phyloP scores from a whole-genome alignment of 345 rosid species.

The Eucalyptus pumila region DNA sequence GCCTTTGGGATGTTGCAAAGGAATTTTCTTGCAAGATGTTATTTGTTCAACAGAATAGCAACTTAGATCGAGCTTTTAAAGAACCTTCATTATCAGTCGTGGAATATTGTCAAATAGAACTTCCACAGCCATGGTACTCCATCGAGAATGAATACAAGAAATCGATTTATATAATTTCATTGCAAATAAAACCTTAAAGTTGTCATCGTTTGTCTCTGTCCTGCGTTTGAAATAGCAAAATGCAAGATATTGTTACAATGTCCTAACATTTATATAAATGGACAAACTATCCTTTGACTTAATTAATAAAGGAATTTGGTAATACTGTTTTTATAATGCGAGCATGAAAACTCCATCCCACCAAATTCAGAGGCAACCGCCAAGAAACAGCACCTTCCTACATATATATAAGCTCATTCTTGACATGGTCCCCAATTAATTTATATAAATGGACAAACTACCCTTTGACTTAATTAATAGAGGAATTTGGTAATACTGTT shows the following conservation, averaged over 20 bases:
- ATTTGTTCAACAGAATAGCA: neutral
- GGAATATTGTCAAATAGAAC: neutral
- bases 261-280: neutral
- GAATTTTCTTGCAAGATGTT: neutral
- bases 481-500: neutral
- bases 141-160: neutral
- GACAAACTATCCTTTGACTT: neutral
- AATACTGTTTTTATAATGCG: no score
- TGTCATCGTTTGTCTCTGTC: neutral
- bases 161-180: neutral
- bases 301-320: neutral
- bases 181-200: neutral
- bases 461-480: no score
- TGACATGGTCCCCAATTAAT: neutral
- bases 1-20: neutral
- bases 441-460: no score
- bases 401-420: neutral
- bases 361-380: neutral
- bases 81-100: neutral
- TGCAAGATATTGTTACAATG: neutral
- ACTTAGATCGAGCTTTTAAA: neutral
- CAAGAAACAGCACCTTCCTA: neutral
- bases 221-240: neutral
- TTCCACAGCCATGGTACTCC: neutral
- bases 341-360: neutral